A percentile compares a stretch with the other conserved stretches of the same genome.
Evolutionary conservation across 1,284 basidiomycete genomes (phyloP).

Genomic region (Ganoderma resinaceum): DNA sequence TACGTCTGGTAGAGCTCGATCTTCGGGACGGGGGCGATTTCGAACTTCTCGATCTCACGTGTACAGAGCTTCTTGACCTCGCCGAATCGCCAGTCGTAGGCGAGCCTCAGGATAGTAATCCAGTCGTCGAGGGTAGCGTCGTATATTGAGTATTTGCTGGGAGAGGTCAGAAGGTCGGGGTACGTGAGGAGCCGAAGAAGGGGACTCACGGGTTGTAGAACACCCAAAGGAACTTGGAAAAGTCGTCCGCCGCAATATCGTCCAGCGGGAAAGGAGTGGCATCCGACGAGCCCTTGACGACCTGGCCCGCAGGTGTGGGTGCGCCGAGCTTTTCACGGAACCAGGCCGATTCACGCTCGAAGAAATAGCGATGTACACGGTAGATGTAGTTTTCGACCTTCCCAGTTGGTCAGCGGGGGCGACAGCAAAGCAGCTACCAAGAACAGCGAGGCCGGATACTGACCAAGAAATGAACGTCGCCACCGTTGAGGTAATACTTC

Average conservation of each 20-base stretch:
- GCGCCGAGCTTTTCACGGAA: slow-evolving; percentile 55
- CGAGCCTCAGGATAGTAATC: slow-evolving; percentile 63
- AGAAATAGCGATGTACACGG: slow-evolving; percentile 68
- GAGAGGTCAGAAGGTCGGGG: slow-evolving; percentile 10
- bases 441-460: slow-evolving; percentile 34
- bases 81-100: slow-evolving; percentile 64
- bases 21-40: slow-evolving; percentile 64
- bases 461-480: slow-evolving; percentile 62
- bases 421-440: slow-evolving; percentile 8
- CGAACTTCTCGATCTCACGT: slow-evolving; percentile 65
- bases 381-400: slow-evolving; percentile 60
- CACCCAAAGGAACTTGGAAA: slow-evolving; percentile 69
- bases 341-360: slow-evolving; percentile 64
- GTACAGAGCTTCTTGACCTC: slow-evolving; percentile 66
- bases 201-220: slow-evolving; percentile 71
- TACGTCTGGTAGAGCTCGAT: slow-evolving; percentile 64
- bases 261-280: slow-evolving; percentile 59
- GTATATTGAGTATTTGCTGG: slow-evolving; percentile 65
- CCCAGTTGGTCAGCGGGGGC: slow-evolving; percentile 10
- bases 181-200: not conserved
- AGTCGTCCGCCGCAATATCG: slow-evolving; percentile 54
- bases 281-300: slow-evolving; percentile 51
- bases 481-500: slow-evolving; percentile 59
- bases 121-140: slow-evolving; percentile 60
- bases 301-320: slow-evolving; percentile 53